These are phyloP conservation scores for Glycine latifolia DNA, from an alignment of 306 rosid genomes.

Conservation along the genomic window DNA sequence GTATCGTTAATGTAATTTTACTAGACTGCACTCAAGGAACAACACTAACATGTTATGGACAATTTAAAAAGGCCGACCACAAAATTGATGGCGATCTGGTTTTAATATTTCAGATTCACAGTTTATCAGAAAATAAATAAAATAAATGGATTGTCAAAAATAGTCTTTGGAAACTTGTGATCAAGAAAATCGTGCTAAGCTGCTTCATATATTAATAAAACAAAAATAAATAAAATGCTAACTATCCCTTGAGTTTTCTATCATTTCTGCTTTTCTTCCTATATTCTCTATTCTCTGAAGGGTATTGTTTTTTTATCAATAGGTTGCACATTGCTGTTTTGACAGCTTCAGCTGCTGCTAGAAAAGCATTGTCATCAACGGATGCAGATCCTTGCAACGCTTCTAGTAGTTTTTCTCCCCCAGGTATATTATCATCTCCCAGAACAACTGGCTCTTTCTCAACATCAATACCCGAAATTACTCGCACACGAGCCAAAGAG, in stretches of 20 bases:
- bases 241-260: constrained; percentile 64
- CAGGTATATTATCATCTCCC: constrained; percentile 73
- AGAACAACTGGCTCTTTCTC: constrained; percentile 52
- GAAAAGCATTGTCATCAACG: constrained; percentile 62
- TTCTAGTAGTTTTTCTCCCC: constrained; percentile 71
- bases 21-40: background rate
- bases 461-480: constrained; percentile 57
- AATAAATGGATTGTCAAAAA: constrained; percentile 8
- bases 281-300: constrained; percentile 73
- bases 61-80: background rate
- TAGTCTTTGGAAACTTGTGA: constrained; percentile 4
- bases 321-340: constrained; percentile 88
- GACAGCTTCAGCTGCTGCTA: constrained; percentile 85
- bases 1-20: background rate
- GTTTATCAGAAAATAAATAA: constrained; percentile 1
- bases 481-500: constrained; percentile 70
- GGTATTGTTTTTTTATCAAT: constrained; percentile 85
- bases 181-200: background rate
- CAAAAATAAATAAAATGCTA: background rate
- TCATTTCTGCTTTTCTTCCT: constrained; percentile 92
- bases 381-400: constrained; percentile 82
- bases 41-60: background rate
- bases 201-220: constrained; percentile 38
- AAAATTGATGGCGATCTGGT: constrained; percentile 34
- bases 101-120: constrained; percentile 23